Conservation (phyloP, 1,139 yeast genomes). For the Taiozyma sp. region DNA sequence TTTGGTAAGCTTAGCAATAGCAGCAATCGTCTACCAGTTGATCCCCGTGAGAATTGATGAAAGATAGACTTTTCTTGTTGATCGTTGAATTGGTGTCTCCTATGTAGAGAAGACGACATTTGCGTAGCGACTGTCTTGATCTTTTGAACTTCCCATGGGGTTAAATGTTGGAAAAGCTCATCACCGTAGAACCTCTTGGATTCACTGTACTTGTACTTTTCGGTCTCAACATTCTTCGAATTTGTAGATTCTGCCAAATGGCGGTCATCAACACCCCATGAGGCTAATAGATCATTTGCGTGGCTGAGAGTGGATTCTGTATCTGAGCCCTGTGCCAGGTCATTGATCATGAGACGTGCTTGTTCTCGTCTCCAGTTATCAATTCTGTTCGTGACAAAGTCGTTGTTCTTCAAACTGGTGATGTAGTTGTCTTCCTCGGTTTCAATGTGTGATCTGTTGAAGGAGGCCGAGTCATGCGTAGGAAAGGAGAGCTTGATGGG, state of each 20-base stretch:
- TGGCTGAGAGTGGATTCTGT: conserved; percentile 1
- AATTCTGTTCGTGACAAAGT: conserved; percentile 20
- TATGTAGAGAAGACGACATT: conserved; percentile 17
- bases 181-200: conserved; percentile 22
- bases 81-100: conserved; percentile 5
- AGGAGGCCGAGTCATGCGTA: conserved; percentile 12
- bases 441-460: not conserved
- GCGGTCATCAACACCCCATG: conserved; percentile 26
- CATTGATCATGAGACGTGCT: conserved; percentile 18
- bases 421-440: conserved; percentile 7
- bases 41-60: not conserved
- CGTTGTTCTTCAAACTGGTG: conserved; percentile 12
- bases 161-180: conserved; percentile 17
- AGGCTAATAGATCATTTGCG: conserved; percentile 17
- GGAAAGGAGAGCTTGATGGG: conserved; percentile 11
- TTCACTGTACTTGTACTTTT: conserved; percentile 1
- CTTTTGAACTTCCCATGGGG: conserved; percentile 20
- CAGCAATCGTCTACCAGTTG: conserved; percentile 17
- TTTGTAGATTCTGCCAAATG: conserved; percentile 6
- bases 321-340: conserved; percentile 13
- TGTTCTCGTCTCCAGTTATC: conserved; percentile 25
- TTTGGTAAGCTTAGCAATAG: conserved; percentile 16
- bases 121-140: conserved; percentile 21
- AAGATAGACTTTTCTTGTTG: not conserved
- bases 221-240: conserved; percentile 2